Evolutionary conservation across 2,329 filamentous ascomycete genomes (phyloP).

Genomic region (Parastagonospora nodorum): DNA sequence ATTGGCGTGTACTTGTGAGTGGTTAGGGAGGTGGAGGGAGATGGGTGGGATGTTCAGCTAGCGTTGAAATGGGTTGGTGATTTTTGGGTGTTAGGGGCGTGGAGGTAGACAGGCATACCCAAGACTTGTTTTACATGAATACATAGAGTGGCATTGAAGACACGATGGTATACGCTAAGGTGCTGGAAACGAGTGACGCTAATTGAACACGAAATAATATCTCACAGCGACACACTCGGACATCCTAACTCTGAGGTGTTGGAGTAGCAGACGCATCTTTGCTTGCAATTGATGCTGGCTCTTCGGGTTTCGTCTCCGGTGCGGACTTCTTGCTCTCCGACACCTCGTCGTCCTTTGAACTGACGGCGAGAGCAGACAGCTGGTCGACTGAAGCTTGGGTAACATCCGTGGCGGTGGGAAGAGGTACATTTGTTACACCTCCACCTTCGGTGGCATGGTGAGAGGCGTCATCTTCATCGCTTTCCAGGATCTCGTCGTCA

Average conservation of each 20-base stretch:
- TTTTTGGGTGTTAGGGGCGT: too few relatives aligned
- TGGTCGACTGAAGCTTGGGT: conserved; percentile 8
- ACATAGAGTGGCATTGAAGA: too few relatives aligned
- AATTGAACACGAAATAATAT: not conserved
- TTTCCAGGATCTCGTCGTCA: conserved; percentile 30
- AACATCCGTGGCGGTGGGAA: conserved; percentile 4
- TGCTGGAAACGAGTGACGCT: not conserved
- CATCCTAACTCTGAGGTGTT: too few relatives aligned
- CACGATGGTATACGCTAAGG: too few relatives aligned
- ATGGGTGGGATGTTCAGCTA: too few relatives aligned
- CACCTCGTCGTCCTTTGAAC: conserved; percentile 1
- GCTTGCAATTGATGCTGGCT: not conserved
- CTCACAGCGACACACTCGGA: not conserved
- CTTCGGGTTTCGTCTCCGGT: not conserved
- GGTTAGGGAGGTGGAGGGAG: too few relatives aligned
- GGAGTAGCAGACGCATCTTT: not conserved
- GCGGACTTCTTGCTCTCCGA: not conserved
- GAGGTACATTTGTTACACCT: not conserved
- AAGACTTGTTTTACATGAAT: too few relatives aligned
- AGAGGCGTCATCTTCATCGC: conserved; percentile 21
- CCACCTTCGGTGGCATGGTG: not conserved
- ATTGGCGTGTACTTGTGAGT: too few relatives aligned
- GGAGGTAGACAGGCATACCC: too few relatives aligned
- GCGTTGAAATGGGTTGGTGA: too few relatives aligned
- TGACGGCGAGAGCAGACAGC: conserved; percentile 4